Conservation (phyloP, 164 flowering plant genomes). For the Stephania cephalantha region DNA sequence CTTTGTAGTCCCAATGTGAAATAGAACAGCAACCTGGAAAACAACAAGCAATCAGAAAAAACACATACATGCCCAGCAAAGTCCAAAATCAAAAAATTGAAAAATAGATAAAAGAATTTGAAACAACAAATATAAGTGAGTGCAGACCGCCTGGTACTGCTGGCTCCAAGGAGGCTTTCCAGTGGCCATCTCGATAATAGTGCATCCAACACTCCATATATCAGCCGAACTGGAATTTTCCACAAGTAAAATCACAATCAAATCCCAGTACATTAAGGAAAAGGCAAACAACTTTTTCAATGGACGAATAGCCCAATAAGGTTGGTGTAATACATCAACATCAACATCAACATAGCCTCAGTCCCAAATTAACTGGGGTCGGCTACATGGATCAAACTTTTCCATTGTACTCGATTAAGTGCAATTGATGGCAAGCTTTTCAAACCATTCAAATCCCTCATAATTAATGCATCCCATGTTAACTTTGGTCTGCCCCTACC, state of each 20-base stretch:
- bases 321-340: no score
- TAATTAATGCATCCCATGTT: no score
- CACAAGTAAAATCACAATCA: slow-evolving; percentile 6
- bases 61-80: neutral
- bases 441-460: no score
- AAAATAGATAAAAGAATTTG: no score
- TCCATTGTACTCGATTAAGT: no score
- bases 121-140: neutral
- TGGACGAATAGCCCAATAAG: neutral
- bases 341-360: no score
- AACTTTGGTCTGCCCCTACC: no score
- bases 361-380: no score
- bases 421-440: no score
- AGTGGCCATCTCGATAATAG: slow-evolving; percentile 98
- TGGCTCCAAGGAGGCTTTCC: slow-evolving; percentile 99
- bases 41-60: slow-evolving; percentile 4
- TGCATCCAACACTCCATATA: slow-evolving; percentile 99
- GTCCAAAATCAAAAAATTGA: neutral
- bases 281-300: neutral
- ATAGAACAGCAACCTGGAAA: slow-evolving; percentile 86
- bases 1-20: slow-evolving; percentile 86
- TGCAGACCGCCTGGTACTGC: slow-evolving; percentile 79
- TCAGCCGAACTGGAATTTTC: slow-evolving; percentile 74
- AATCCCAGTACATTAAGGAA: slow-evolving; percentile 1
- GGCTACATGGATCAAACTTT: no score